Evolutionary conservation across 2,329 filamentous ascomycete species (phyloP), one percentile per base, ranked within the genome.

Genomic region (Aspergillus neotritici): DNA sequence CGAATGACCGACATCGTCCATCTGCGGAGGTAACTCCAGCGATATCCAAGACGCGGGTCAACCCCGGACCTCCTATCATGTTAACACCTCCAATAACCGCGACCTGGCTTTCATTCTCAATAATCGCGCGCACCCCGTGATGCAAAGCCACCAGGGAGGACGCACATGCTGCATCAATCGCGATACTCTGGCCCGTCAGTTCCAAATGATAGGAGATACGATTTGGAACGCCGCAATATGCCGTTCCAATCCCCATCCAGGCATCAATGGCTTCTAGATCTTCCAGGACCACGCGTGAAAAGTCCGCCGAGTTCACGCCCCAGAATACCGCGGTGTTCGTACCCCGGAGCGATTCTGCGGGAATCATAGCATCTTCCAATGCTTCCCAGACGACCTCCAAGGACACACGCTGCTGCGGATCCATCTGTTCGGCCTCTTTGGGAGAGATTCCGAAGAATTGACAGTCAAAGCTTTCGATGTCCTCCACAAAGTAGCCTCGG

Each of bases 181-280:
- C 48, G 1, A 45, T 41, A 29, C 51, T 55, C 3, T 50, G 54
- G 1, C 61, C 61, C 31, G 46, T 51, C 31, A 57, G 21, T 21
- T 60, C 46, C 17, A 57, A 34, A 10, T 58, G 54, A 21, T 58
- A 52, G 1, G 48, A 54, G 16, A 61, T 55, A 6, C 55, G 50
- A 17, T 57, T 55, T 1, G 51, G 57, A 43, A 70, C 52, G 4
- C 65, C 64, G 37, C 61, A 64, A 25, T 55, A 61, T 0, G 65
- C 62, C 0, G 65, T 70, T 0, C 68, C 68, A 33, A 69, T 67
- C 2, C 64, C 66, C 61, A 65, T 67, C 55, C 58, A 67, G 0
- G 67, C 57, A 14, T 66, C 62, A 12, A 69, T 56, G 12, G 60
- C 56, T 0, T 60, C 57, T 4, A 68, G 40, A 41, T 71, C 67